Conservation (phyloP, 2,329 filamentous ascomycete genomes). For the Annulohypoxylon truncatum region DNA sequence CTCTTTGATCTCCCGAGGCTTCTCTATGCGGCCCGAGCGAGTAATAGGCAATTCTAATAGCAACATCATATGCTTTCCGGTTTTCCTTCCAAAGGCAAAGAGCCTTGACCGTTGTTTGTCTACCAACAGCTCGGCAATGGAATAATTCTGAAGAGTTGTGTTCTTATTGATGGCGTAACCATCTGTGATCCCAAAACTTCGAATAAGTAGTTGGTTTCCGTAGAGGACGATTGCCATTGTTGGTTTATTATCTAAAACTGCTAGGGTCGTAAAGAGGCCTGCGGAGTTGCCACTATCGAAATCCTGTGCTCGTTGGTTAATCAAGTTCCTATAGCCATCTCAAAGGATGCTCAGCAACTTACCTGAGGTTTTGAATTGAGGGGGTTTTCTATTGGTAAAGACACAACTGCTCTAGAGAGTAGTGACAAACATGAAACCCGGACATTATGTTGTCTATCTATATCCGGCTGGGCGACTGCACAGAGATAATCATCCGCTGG, state of each 20-base stretch:
- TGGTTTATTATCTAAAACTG: slow-evolving; percentile 2
- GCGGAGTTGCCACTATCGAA: slow-evolving; percentile 22
- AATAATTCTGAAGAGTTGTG: slow-evolving; percentile 11
- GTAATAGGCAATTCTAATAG: slow-evolving; percentile 16
- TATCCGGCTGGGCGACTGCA: slow-evolving; percentile 20
- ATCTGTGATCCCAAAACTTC: not conserved
- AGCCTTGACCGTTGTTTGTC: slow-evolving; percentile 15
- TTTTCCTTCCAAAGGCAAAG: slow-evolving; percentile 17
- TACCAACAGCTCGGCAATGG: slow-evolving; percentile 13
- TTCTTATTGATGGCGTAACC: not conserved
- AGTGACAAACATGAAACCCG: not conserved
- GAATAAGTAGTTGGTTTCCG: slow-evolving; percentile 5
- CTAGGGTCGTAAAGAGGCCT: slow-evolving; percentile 15
- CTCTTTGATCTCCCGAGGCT: slow-evolving; percentile 9
- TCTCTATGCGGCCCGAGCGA: not conserved
- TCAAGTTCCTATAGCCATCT: not conserved
- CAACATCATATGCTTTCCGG: slow-evolving; percentile 6
- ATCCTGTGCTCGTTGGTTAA: not conserved
- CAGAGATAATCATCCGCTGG: slow-evolving; percentile 16
- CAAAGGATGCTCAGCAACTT: not conserved
- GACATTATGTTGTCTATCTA: not conserved
- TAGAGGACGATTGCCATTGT: slow-evolving; percentile 11
- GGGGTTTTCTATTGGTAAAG: not conserved
- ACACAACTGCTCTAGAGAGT: not conserved
- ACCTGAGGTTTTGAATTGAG: slow-evolving; percentile 3